Evolutionary conservation across 2,329 filamentous ascomycete species (phyloP).

Genomic region (Aspergillus neotritici): DNA sequence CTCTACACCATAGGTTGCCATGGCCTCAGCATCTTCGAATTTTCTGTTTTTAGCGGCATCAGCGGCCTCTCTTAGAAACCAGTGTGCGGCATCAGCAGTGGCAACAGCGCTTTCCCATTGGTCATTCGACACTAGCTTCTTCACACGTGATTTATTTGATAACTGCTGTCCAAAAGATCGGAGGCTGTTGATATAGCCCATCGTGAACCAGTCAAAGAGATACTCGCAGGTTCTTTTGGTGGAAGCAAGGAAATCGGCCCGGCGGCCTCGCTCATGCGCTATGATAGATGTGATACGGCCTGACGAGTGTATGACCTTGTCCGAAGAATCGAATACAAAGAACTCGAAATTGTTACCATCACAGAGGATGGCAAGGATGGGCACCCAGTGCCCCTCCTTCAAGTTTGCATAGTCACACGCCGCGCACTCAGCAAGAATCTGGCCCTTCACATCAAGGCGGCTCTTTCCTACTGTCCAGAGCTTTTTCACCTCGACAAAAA

Average conservation of each 20-base stretch:
- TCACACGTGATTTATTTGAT: background rate
- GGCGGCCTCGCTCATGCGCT: too few species aligned
- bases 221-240: background rate
- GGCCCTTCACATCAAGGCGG: constrained; percentile 1
- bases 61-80: too few species aligned
- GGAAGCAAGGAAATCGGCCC: background rate
- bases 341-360: constrained; percentile 1
- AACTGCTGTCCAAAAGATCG: background rate
- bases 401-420: constrained; percentile 1
- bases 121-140: too few species aligned
- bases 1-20: too few species aligned
- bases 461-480: background rate
- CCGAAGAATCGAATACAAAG: constrained; percentile 1
- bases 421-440: constrained; percentile 1
- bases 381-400: background rate
- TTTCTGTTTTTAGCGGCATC: too few species aligned
- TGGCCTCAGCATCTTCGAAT: too few species aligned
- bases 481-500: constrained; percentile 1
- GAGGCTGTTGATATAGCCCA: background rate
- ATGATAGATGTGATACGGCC: background rate
- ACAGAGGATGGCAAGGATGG: constrained; percentile 1
- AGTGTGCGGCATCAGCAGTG: too few species aligned
- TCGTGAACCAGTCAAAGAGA: background rate
- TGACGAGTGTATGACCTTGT: background rate
- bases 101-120: too few species aligned